Evolutionary conservation across 768 basidiomycete species (phyloP).

Genomic region (Leccinum incarnatum): DNA sequence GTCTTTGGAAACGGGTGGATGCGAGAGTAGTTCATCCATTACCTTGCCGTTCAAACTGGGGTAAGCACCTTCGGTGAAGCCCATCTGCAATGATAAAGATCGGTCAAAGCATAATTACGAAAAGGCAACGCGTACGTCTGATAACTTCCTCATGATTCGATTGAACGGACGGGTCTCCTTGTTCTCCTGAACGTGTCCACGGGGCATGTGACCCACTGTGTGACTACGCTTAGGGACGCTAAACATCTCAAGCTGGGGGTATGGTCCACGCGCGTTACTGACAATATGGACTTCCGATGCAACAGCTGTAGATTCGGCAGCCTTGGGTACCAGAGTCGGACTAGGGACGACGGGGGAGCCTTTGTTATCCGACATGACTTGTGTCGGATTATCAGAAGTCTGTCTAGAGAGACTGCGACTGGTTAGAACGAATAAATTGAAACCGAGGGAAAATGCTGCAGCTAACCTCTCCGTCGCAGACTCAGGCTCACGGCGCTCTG

Average conservation of each 20-base stretch:
- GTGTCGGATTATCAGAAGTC: constrained; percentile 20
- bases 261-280: constrained; percentile 58
- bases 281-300: constrained; percentile 45
- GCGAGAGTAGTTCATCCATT: constrained; percentile 45
- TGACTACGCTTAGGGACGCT: constrained; percentile 50
- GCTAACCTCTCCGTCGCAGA: constrained; percentile 29
- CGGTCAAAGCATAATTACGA: constrained; percentile 7
- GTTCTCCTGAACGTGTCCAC: constrained; percentile 18
- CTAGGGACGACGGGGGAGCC: background rate
- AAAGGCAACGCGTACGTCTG: constrained; percentile 49
- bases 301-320: constrained; percentile 13
- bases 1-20: constrained; percentile 45
- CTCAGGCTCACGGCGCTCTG: constrained; percentile 26
- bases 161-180: constrained; percentile 40
- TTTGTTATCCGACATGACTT: background rate
- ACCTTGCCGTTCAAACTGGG: constrained; percentile 52
- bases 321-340: constrained; percentile 14
- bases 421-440: constrained; percentile 5
- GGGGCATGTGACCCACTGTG: constrained; percentile 23
- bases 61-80: constrained; percentile 60
- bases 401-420: constrained; percentile 27
- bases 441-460: background rate
- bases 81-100: constrained; percentile 52
- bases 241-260: constrained; percentile 62
- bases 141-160: constrained; percentile 56